Evolutionary conservation across 2,329 filamentous ascomycete genomes (phyloP).

Genomic region (Bipolaris cookei): DNA sequence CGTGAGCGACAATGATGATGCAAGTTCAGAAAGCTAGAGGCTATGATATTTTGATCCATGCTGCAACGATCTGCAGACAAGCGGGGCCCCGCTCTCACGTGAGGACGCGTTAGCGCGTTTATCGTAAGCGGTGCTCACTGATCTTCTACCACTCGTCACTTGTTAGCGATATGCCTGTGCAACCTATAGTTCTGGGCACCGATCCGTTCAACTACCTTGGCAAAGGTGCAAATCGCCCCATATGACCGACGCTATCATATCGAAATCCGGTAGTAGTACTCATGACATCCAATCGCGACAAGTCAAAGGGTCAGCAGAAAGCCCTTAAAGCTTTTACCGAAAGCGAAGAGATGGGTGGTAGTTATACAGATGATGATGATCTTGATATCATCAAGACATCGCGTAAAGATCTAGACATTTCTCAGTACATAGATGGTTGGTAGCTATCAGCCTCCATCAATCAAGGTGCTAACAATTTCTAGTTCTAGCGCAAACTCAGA

Average conservation of each 20-base stretch:
- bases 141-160: not conserved
- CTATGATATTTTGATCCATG: conserved; percentile 8
- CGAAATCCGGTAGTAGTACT: not conserved
- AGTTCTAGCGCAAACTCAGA: conserved; percentile 39
- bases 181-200: not conserved
- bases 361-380: conserved; percentile 49
- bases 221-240: not conserved
- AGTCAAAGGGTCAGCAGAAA: conserved; percentile 22
- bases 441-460: not conserved
- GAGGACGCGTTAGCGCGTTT: conserved; percentile 34
- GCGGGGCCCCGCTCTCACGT: conserved; percentile 36
- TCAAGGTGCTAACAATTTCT: conserved; percentile 12
- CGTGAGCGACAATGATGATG: conserved; percentile 10
- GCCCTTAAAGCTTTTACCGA: conserved; percentile 35
- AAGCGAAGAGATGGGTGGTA: conserved; percentile 32
- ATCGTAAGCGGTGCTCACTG: not conserved
- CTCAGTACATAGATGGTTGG: conserved; percentile 44
- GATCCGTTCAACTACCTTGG: not conserved
- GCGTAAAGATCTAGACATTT: conserved; percentile 41
- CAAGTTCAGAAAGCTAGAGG: conserved; percentile 6
- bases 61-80: conserved; percentile 12
- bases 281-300: conserved; percentile 29
- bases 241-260: not conserved
- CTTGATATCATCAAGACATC: conserved; percentile 51
- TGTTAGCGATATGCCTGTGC: not conserved